Base-by-base conservation (phyloP, 2,329 filamentous ascomycete genomes). In the Beauveria brongniartii region DNA sequence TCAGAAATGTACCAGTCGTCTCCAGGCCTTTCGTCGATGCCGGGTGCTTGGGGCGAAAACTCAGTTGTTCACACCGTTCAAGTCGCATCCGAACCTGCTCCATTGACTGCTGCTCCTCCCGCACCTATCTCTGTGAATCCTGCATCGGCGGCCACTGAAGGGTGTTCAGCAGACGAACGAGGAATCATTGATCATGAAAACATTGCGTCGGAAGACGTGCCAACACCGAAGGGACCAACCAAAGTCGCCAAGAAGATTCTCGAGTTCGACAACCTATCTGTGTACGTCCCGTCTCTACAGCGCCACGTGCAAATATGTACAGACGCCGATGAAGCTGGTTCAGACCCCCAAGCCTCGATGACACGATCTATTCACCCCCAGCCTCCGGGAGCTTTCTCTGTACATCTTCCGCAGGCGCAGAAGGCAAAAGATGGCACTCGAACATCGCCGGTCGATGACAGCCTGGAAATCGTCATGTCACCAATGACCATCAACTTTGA, bases 311-410 rank as follows among this genome's bases (percentile, higher is more conserved):
- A 77, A 24, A 67, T 78, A 7, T 66, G 75, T 4, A 54, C 70
- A 18, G 63, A 66, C 7, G 64, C 68, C 1, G 66, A 69, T 0
- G 70, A 71, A 28, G 69, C 71, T 0, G 62, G 68, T 3, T 62
- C 67, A 9, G 65, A 70, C 26, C 64, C 72, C 7, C 67, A 68
- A 8, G 67, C 71, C 37, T 69, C 72, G 16, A 63, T 78, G 43
- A 68, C 68, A 0, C 71, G 67, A 43, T 80, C 78, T 1, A 63
- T 75, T 12, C 76, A 76, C n/a, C 78, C 79, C 0, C 77, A 85
- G 66, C 69, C 86, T 3, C 85, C 85, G 1, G 86, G 85, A 0
- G 79, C 85, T 2, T 88, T 88, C 68, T 88, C 84, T 0, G 72
- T 82, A 2, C 71, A 80, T 47, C 67, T 24, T 12, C 51, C 55